phyloP scores from a whole-genome alignment of 106 monocot genomes.

The Narthecium ossifragum region DNA sequence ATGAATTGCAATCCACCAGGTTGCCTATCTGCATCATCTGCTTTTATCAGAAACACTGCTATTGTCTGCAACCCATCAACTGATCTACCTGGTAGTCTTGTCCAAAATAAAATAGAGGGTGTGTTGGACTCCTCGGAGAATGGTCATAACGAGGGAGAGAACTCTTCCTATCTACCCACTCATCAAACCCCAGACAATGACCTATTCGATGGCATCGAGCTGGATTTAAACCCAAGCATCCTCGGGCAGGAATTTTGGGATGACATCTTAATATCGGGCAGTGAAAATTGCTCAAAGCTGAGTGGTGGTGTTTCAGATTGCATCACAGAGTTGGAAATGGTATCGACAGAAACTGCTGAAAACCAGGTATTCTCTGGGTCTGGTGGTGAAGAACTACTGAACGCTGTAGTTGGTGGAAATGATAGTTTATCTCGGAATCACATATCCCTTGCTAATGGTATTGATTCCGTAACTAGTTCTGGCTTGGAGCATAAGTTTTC shows the following conservation, averaged over 20 bases:
- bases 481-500: constrained; percentile 20
- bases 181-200: constrained; percentile 22
- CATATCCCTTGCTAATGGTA: constrained; percentile 13
- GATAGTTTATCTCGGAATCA: constrained; percentile 17
- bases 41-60: not conserved
- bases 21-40: constrained; percentile 9
- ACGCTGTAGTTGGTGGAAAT: constrained; percentile 21
- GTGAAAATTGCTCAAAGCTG: constrained; percentile 23
- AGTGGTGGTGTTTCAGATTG: constrained; percentile 18
- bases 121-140: not conserved
- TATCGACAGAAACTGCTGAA: not conserved
- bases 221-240: constrained; percentile 29
- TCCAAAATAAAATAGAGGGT: not conserved
- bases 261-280: constrained; percentile 25
- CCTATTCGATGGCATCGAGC: constrained; percentile 47
- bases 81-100: not conserved
- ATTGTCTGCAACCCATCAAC: not conserved
- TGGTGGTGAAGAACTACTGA: constrained; percentile 41
- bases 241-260: constrained; percentile 39
- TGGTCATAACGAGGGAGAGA: constrained; percentile 3
- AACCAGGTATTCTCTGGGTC: constrained; percentile 29
- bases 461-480: constrained; percentile 4
- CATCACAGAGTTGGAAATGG: constrained; percentile 19
- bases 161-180: not conserved
- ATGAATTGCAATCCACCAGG: constrained; percentile 6